These are phyloP conservation scores for Trichosporon sp. DNA, from an alignment of 1,284 basidiomycete species.

Conservation along the genomic window DNA sequence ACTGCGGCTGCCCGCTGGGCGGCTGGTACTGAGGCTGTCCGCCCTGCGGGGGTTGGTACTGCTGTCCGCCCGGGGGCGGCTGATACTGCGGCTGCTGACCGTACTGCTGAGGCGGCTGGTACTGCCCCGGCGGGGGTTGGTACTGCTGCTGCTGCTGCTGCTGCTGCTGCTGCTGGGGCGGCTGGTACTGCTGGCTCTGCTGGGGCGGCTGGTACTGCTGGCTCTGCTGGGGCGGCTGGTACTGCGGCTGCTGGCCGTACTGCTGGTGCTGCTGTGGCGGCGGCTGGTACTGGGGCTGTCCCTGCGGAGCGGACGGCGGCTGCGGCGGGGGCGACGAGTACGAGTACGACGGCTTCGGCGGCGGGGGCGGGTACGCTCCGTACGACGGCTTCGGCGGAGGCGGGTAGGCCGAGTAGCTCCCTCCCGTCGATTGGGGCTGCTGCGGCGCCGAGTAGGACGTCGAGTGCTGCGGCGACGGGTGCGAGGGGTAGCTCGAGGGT, in stretches of 20 bases:
- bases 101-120: not conserved
- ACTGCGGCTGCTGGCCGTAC: slow-evolving; percentile 2
- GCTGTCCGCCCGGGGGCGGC: not conserved
- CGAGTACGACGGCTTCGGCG: slow-evolving; percentile 9
- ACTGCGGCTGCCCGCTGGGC: not conserved
- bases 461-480: not conserved
- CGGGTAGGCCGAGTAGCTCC: slow-evolving; percentile 12
- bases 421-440: not conserved
- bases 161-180: too few relatives aligned
- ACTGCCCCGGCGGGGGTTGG: not conserved
- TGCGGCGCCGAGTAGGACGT: slow-evolving; percentile 6
- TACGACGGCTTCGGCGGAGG: slow-evolving; percentile 6
- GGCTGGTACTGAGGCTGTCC: not conserved
- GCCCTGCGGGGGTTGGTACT: not conserved
- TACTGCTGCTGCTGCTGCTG: too few relatives aligned
- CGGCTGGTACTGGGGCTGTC: not conserved
- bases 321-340: not conserved
- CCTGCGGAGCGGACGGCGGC: not conserved
- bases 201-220: not conserved
- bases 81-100: slow-evolving; percentile 7
- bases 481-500: slow-evolving; percentile 12
- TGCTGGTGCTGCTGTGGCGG: not conserved
- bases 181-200: slow-evolving; percentile 4
- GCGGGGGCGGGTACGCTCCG: slow-evolving; percentile 4
- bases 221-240: not conserved